Conservation (phyloP, 2,329 filamentous ascomycete species). For the Fusarium multiceps region DNA sequence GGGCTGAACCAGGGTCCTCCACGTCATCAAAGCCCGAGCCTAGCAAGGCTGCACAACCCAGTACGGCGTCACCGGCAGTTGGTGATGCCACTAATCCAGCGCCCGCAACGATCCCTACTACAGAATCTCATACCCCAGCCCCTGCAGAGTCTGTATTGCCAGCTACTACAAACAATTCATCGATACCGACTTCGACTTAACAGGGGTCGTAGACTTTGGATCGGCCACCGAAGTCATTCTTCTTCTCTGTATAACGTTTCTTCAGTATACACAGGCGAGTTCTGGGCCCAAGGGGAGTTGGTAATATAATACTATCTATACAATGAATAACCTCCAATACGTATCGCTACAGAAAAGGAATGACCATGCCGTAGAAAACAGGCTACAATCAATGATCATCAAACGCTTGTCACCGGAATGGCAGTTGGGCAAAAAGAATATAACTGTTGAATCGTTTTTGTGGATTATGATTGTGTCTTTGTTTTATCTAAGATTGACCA, state of each 20-base stretch:
- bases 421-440: neutral
- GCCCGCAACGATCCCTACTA: constrained; percentile 3
- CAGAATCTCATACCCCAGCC: neutral
- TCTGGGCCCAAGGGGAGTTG: neutral
- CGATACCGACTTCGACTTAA: neutral
- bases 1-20: constrained; percentile 6
- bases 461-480: constrained; percentile 17
- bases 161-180: neutral
- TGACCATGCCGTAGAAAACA: neutral
- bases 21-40: constrained; percentile 8
- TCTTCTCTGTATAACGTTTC: neutral
- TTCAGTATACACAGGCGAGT: neutral
- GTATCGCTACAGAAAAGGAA: neutral
- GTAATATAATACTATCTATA: constrained; percentile 8
- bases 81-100: constrained; percentile 8
- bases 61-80: constrained; percentile 4
- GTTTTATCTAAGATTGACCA: constrained; percentile 30
- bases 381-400: neutral
- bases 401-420: neutral
- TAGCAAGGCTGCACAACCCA: constrained; percentile 15
- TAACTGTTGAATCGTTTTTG: neutral
- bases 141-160: neutral
- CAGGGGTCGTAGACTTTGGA: neutral
- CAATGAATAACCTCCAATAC: neutral
- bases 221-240: neutral